phyloP scores from a whole-genome alignment of 1,139 yeast genomes.

The Sporopachydermia cereana region DNA sequence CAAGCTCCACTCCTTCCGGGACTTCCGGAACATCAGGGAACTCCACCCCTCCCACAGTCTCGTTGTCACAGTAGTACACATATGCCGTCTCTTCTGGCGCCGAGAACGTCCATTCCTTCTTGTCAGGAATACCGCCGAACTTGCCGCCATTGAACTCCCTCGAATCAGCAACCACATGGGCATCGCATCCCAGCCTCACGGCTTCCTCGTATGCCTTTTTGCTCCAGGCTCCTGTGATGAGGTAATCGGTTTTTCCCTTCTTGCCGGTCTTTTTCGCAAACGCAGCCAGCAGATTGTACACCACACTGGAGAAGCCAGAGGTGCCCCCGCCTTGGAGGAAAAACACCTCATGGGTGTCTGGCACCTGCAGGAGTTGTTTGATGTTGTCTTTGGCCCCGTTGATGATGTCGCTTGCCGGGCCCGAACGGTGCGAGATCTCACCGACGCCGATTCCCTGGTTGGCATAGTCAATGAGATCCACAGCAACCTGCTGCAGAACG shows the following conservation, averaged over 20 bases:
- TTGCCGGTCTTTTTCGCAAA: conserved; percentile 58
- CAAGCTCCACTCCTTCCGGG: conserved; percentile 59
- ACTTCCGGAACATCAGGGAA: conserved; percentile 45
- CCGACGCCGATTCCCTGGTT: conserved; percentile 76
- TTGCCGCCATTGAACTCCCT: conserved; percentile 39
- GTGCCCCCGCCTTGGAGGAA: conserved; percentile 98
- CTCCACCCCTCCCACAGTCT: conserved; percentile 91
- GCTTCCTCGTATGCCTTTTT: conserved; percentile 84
- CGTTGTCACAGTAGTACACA: conserved; percentile 88
- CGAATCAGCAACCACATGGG: conserved; percentile 58
- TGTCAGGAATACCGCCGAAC: conserved; percentile 58
- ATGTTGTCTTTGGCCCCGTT: conserved; percentile 65
- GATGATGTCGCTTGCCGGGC: conserved; percentile 66
- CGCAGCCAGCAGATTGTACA: conserved; percentile 70
- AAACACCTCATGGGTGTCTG: conserved; percentile 87
- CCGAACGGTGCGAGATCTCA: conserved; percentile 90
- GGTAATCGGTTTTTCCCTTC: conserved; percentile 74
- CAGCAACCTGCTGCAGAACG: conserved; percentile 81
- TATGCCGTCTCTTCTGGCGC: conserved; percentile 54
- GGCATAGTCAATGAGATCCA: conserved; percentile 62
- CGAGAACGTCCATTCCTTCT: conserved; percentile 44
- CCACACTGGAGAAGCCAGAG: conserved; percentile 82
- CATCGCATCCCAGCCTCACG: conserved; percentile 64
- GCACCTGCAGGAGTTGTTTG: conserved; percentile 52
- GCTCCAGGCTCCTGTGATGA: conserved; percentile 91